Percentiles rank a stretch among this genome's conserved stretches.
Evolutionary conservation across 257 asterid genomes (phyloP).

Genomic region (Solanum clarkiae): DNA sequence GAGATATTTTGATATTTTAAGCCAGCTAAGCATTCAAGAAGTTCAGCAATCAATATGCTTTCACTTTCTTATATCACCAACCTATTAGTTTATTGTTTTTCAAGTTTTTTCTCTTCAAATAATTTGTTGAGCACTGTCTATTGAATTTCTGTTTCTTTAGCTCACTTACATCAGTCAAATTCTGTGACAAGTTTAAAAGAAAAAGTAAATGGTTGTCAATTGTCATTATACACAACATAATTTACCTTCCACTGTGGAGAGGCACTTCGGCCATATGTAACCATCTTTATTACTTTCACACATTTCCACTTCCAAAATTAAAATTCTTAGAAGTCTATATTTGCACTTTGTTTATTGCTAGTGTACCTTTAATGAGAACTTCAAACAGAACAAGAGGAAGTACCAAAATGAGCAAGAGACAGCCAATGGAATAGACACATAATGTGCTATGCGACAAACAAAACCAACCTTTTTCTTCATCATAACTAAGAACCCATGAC

Average conservation of each 20-base stretch:
- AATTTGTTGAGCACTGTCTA: not conserved
- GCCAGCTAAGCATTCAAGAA: not conserved
- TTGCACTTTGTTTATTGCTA: not conserved
- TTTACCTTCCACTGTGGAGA: not conserved
- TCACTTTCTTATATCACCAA: not conserved
- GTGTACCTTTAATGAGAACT: not conserved
- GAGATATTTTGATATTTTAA: not conserved
- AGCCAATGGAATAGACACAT: not conserved
- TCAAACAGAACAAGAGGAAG: not conserved
- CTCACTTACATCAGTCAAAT: not conserved
- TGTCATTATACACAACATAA: not conserved
- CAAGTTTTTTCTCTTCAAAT: not conserved
- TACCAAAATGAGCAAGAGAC: not conserved
- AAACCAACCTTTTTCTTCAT: slow-evolving; percentile 89
- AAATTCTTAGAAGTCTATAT: not conserved
- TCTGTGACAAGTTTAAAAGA: not conserved
- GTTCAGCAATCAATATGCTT: not conserved
- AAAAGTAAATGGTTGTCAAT: not conserved
- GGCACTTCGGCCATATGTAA: not conserved
- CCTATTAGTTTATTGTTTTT: not conserved
- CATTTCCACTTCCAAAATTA: not conserved
- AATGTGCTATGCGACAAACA: not conserved
- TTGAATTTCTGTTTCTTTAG: not conserved
- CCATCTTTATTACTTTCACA: not conserved
- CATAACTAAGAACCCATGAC: slow-evolving; percentile 87